Evolutionary conservation across 306 rosid species (phyloP), one percentile per base, ranked within the genome.

Genomic region (Malus sieversii): DNA sequence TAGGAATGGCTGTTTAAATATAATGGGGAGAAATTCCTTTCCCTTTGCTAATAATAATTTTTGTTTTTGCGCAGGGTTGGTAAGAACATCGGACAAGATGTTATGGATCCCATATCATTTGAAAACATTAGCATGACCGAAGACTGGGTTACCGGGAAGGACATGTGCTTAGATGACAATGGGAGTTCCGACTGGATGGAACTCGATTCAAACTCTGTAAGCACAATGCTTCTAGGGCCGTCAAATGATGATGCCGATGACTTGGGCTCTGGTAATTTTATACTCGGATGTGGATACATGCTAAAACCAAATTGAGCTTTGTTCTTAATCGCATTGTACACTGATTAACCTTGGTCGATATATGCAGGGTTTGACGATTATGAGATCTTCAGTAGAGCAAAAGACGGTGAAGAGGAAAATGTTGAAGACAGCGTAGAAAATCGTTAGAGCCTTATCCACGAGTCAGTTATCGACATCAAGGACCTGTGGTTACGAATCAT

Each of bases 301-400:
- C 22, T 18, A 66, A 25, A 64, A 15, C 3, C 23, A 44, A 10
- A 20, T 61, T 61, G 60, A 67, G n/a, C 71, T 72, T 71, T 44
- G 57, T 14, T 63, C 61, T 30, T 65, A 42, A 32, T 72, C 58
- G 30, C 65, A 77, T 68, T 72, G 55, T 61, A 46, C 61, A 79
- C 77, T 77, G 63, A 57, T 82, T 83, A 74, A 40, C 32, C 62
- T 69, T 38, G 51, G 20, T 48, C 55, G 46, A 77, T 44, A 79
- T 66, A 68, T 82, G 84, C 82, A 94, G 98, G 94, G 70, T 94
- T 88, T 77, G 87, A 91, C 79, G 98, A 94, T 75, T 65, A 64
- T 66, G 97, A 91, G 81, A 86, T 91, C 78, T 86, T 90, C 80
- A 71, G 74, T 45, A 64, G 71, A 65, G 79, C 16, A 48, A 88